Conservation (phyloP, 139 green algal species). For the Volvox africanus region DNA sequence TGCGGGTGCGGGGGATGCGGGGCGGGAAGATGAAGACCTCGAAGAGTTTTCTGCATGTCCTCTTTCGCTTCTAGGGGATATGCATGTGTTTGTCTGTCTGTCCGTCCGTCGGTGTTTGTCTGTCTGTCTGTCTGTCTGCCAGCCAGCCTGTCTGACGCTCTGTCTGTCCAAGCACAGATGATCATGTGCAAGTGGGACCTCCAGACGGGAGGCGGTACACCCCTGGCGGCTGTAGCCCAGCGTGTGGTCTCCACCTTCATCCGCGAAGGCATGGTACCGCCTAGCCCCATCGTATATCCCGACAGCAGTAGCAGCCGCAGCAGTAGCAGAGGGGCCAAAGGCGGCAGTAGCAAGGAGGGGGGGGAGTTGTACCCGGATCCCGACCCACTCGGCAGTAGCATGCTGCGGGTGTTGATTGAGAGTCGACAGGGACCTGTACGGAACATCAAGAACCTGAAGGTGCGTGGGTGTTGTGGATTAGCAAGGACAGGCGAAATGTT, state of each 20-base stretch:
- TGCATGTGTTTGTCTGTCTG: neutral
- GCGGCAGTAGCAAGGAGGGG: no score
- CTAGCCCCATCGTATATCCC: neutral
- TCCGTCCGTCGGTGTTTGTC: neutral
- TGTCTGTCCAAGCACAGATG: neutral
- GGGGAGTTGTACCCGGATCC: neutral
- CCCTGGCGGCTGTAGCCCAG: neutral
- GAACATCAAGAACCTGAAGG: constrained; percentile 34
- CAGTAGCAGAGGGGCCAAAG: neutral
- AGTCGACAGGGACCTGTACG: constrained; percentile 5
- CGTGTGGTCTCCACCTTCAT: neutral
- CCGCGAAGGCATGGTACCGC: neutral
- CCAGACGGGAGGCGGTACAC: neutral
- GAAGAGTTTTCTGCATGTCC: neutral
- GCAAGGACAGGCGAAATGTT: neutral
- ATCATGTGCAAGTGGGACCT: constrained; percentile 22
- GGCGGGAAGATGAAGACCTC: no score
- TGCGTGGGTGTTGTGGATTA: neutral
- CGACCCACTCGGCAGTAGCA: neutral
- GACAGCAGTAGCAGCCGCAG: neutral
- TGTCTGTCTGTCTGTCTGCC: neutral
- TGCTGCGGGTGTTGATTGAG: constrained; percentile 41
- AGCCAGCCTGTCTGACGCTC: neutral
- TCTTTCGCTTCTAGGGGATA: neutral
- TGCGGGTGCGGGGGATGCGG: neutral